phyloP scores from a whole-genome alignment of 1,284 basidiomycete species.

The Gymnopus androsaceus region DNA sequence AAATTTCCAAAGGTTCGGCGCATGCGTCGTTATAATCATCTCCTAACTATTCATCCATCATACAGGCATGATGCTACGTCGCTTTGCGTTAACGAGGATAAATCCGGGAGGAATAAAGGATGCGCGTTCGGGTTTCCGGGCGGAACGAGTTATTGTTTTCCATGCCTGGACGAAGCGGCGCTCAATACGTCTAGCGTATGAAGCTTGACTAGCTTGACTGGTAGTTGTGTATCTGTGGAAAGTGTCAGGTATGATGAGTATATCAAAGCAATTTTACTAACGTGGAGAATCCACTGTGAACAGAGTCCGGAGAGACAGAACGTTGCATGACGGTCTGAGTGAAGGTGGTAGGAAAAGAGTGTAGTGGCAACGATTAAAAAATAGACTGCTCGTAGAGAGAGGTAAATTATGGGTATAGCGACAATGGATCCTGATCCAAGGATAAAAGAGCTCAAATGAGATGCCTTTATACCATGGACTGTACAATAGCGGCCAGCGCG shows the following conservation, averaged over 20 bases:
- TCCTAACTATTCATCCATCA: too few species aligned
- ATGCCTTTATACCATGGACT: too few species aligned
- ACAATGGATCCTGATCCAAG: too few species aligned
- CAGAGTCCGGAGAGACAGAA: slow-evolving; percentile 4
- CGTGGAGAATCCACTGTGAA: slow-evolving; percentile 5
- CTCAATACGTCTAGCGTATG: slow-evolving; percentile 52
- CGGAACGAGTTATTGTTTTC: slow-evolving; percentile 58
- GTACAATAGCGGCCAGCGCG: too few species aligned
- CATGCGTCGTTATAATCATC: too few species aligned
- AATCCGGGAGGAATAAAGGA: slow-evolving; percentile 61
- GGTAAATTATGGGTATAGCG: not conserved
- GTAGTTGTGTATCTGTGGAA: not conserved
- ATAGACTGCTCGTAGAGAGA: not conserved
- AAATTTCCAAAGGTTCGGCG: too few species aligned
- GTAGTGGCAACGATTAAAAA: not conserved
- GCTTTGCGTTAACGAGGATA: slow-evolving; percentile 56
- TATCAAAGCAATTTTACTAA: too few species aligned
- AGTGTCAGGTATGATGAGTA: not conserved
- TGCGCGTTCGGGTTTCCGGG: slow-evolving; percentile 51
- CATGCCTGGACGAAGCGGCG: slow-evolving; percentile 59
- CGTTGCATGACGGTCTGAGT: not conserved
- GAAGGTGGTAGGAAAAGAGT: not conserved
- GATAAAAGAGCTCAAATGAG: too few species aligned
- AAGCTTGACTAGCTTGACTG: slow-evolving; percentile 21
- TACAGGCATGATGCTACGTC: slow-evolving; percentile 43